A percentile compares a stretch with the other conserved stretches of the same genome.
phyloP scores from a whole-genome alignment of 2,329 filamentous ascomycete genomes.

The Pseudogymnoascus sp. region DNA sequence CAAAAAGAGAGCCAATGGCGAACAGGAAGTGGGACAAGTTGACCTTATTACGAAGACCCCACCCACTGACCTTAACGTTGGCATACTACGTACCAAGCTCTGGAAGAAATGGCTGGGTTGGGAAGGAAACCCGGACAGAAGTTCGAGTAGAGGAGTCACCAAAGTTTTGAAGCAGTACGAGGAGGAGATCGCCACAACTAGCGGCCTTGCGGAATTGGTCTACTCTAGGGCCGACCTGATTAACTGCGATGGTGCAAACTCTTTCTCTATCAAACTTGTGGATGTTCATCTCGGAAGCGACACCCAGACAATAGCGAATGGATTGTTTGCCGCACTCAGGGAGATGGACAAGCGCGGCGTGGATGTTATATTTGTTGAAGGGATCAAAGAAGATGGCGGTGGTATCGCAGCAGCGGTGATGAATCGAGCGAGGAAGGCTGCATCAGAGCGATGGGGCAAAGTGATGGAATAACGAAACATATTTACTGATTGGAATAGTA shows the following conservation, averaged over 20 bases:
- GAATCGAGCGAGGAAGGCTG: constrained; percentile 75
- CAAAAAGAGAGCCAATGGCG: no score
- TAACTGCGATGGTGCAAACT: background rate
- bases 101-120: constrained; percentile 29
- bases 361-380: constrained; percentile 84
- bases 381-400: constrained; percentile 63
- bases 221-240: background rate
- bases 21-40: background rate
- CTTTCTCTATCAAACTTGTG: constrained; percentile 31
- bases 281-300: constrained; percentile 68
- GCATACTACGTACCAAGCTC: constrained; percentile 34
- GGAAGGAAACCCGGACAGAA: background rate
- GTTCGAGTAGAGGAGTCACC: background rate
- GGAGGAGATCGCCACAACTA: background rate
- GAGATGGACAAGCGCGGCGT: constrained; percentile 75
- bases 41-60: constrained; percentile 8
- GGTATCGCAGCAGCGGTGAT: constrained; percentile 83
- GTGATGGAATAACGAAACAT: background rate
- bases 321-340: constrained; percentile 78
- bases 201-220: background rate
- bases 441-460: constrained; percentile 34
- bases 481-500: background rate
- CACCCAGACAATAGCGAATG: constrained; percentile 70
- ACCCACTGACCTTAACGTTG: constrained; percentile 23
- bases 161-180: background rate